Conservation (phyloP, 2,329 filamentous ascomycete genomes). For the Diaporthe sp. region DNA sequence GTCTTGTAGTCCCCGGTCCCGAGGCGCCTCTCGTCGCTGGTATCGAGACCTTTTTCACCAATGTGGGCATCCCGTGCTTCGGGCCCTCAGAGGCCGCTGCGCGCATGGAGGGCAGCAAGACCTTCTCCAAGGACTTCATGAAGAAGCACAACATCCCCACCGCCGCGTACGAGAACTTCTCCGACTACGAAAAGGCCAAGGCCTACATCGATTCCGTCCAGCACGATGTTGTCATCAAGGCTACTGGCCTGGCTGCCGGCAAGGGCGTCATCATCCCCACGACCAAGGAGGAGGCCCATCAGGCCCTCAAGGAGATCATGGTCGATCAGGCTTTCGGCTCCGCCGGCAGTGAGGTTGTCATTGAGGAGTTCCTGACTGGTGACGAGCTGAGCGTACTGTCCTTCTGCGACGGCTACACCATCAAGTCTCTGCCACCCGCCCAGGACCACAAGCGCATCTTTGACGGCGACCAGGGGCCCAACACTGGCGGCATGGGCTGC, state of each 20-base stretch:
- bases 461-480: constrained; percentile 90
- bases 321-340: constrained; percentile 86
- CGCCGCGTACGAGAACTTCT: constrained; percentile 91
- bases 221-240: constrained; percentile 92
- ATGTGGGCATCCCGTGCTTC: constrained; percentile 83
- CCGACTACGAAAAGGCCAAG: constrained; percentile 78
- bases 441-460: constrained; percentile 98
- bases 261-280: constrained; percentile 95
- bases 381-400: constrained; percentile 93
- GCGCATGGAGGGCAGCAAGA: constrained; percentile 95
- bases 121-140: constrained; percentile 99
- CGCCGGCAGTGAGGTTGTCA: constrained; percentile 91
- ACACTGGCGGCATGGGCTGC: constrained; percentile 98
- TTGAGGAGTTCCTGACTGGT: constrained; percentile 93
- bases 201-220: constrained; percentile 80
- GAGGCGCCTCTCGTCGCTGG: constrained; percentile 95
- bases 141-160: constrained; percentile 90
- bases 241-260: constrained; percentile 89
- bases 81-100: constrained; percentile 89
- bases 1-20: constrained; percentile 90
- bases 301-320: constrained; percentile 92
- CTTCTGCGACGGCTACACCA: constrained; percentile 90
- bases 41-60: constrained; percentile 85
- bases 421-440: constrained; percentile 87
- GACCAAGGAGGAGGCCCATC: constrained; percentile 84